Evolutionary conservation across 495 filamentous ascomycete genomes (phyloP).

Genomic region (Xylaria curta): DNA sequence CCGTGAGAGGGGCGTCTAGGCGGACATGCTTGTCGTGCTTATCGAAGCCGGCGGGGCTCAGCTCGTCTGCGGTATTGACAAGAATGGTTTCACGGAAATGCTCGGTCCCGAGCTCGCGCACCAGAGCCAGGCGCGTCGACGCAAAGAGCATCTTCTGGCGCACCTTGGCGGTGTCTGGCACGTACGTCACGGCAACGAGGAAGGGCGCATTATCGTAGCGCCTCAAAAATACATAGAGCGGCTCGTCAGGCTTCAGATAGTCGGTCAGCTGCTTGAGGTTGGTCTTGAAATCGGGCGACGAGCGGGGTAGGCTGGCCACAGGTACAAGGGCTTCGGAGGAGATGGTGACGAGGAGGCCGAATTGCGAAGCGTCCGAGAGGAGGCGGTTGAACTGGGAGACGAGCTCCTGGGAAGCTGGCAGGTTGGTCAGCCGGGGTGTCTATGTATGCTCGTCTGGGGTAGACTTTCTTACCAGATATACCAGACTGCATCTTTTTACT

Average conservation of each 20-base stretch:
- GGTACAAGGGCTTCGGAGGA: slow-evolving; percentile 75
- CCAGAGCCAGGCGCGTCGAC: slow-evolving; percentile 80
- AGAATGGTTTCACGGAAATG: slow-evolving; percentile 81
- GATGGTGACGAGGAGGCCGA: slow-evolving; percentile 85
- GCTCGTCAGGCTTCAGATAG: slow-evolving; percentile 73
- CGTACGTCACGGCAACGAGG: slow-evolving; percentile 84
- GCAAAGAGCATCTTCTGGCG: slow-evolving; percentile 97
- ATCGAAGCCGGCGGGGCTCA: slow-evolving; percentile 74
- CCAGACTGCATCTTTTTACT: slow-evolving; percentile 28
- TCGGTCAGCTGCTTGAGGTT: slow-evolving; percentile 64
- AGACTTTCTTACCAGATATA: slow-evolving; percentile 23
- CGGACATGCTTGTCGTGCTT: slow-evolving; percentile 72
- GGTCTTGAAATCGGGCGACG: slow-evolving; percentile 61
- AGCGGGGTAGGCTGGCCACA: slow-evolving; percentile 61
- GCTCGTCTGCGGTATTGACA: slow-evolving; percentile 74
- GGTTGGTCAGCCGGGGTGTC: slow-evolving; percentile 1
- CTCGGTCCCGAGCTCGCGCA: slow-evolving; percentile 86
- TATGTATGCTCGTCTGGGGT: neutral
- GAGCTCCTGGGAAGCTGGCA: slow-evolving; percentile 82
- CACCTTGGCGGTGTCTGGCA: slow-evolving; percentile 87
- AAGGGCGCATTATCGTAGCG: slow-evolving; percentile 59
- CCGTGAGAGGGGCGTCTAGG: slow-evolving; percentile 80
- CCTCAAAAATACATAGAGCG: slow-evolving; percentile 86
- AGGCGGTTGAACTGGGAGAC: slow-evolving; percentile 80
- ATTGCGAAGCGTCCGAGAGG: slow-evolving; percentile 65